A percentile compares a stretch with the other conserved stretches of the same genome.
These are phyloP conservation scores for Murraya paniculata DNA, from an alignment of 345 rosid genomes.

Conservation along the genomic window DNA sequence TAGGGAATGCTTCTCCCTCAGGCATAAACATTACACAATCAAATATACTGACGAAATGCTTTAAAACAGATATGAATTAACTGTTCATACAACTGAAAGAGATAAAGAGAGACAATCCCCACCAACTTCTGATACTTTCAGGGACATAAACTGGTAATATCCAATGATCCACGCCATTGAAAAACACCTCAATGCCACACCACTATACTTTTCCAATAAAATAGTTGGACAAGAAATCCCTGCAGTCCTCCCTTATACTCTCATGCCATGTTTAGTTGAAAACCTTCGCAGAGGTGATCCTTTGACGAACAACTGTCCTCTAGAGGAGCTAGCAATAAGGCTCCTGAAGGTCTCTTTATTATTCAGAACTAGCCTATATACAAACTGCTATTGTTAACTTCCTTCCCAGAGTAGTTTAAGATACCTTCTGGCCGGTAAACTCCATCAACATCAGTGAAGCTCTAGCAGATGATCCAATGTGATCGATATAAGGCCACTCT, in stretches of 20 bases:
- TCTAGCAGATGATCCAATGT: conserved; percentile 4
- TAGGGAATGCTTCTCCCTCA: background rate
- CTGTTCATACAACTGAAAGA: background rate
- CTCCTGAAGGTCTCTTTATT: background rate
- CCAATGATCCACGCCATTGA: background rate
- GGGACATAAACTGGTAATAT: background rate
- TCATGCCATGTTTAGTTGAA: background rate
- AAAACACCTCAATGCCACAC: background rate
- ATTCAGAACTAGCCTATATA: background rate
- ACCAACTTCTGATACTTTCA: background rate
- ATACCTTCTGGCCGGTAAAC: background rate
- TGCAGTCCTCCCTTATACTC: background rate
- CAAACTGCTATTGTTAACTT: background rate
- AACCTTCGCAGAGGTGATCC: background rate
- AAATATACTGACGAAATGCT: background rate
- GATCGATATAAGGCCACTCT: background rate
- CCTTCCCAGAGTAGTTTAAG: background rate
- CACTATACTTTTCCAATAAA: background rate
- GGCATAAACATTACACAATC: background rate
- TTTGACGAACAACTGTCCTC: conserved; percentile 1
- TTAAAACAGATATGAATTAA: background rate
- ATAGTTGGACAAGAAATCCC: background rate
- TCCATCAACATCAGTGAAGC: background rate
- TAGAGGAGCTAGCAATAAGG: background rate
- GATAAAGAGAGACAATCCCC: background rate